These are phyloP conservation scores for Protomyces arabidopsidicola DNA, from an alignment of 1,139 yeast species.

Conservation along the genomic window DNA sequence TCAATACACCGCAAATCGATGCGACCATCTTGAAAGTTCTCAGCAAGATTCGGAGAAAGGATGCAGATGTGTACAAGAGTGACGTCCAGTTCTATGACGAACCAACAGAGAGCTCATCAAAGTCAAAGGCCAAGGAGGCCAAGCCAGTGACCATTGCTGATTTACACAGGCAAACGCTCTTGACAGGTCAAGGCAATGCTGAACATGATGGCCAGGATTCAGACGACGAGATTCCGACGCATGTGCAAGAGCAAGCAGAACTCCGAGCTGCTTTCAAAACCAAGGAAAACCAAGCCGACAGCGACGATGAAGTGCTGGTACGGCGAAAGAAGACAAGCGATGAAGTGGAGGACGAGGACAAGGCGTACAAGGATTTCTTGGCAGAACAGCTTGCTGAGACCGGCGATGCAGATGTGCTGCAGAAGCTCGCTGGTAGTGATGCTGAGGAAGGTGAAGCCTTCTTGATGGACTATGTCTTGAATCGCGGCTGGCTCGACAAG, in stretches of 20 bases:
- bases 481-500: conserved; percentile 31
- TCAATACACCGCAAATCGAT: conserved; percentile 82
- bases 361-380: conserved; percentile 29
- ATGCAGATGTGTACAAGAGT: conserved; percentile 55
- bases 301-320: conserved; percentile 48
- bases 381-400: conserved; percentile 35
- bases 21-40: conserved; percentile 69
- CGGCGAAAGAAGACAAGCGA: conserved; percentile 55
- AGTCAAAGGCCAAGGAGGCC: conserved; percentile 41
- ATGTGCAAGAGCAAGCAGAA: conserved; percentile 30
- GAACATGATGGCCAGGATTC: conserved; percentile 42
- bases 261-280: conserved; percentile 55
- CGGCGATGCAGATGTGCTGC: conserved; percentile 64
- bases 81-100: conserved; percentile 40
- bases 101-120: conserved; percentile 29
- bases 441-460: conserved; percentile 26
- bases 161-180: conserved; percentile 76
- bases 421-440: conserved; percentile 48
- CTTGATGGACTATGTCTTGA: conserved; percentile 28
- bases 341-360: conserved; percentile 38
- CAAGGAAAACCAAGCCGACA: conserved; percentile 46
- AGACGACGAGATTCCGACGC: conserved; percentile 20
- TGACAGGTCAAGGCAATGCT: conserved; percentile 57
- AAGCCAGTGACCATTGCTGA: conserved; percentile 88
- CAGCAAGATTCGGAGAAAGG: conserved; percentile 62